phyloP scores from a whole-genome alignment of 306 rosid species.

The Corylus avellana region DNA sequence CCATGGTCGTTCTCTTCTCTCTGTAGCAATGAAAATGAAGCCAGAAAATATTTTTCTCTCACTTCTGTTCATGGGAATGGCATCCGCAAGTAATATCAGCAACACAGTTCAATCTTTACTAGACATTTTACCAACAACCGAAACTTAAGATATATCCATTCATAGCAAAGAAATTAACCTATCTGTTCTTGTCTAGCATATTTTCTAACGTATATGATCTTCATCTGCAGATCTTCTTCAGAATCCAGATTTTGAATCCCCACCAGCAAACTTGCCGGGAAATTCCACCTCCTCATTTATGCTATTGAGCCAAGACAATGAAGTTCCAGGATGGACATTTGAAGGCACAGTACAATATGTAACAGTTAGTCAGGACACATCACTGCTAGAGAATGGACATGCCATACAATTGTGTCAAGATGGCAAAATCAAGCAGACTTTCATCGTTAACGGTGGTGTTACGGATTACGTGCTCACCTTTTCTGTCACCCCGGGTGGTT shows the following conservation, averaged over 20 bases:
- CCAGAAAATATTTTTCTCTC: conserved; percentile 15
- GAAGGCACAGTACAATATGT: conserved; percentile 30
- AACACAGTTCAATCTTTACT: background rate
- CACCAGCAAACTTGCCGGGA: conserved; percentile 28
- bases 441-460: conserved; percentile 9
- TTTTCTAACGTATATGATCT: background rate
- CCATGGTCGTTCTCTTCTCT: background rate
- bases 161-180: background rate
- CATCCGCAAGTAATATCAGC: conserved; percentile 37
- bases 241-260: conserved; percentile 40
- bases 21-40: conserved; percentile 12
- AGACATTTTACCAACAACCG: background rate
- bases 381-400: conserved; percentile 34
- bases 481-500: conserved; percentile 9
- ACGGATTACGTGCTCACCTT: conserved; percentile 33
- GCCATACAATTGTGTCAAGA: conserved; percentile 30
- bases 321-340: conserved; percentile 40
- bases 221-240: conserved; percentile 31
- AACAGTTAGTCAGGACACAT: conserved; percentile 19
- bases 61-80: conserved; percentile 20
- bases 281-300: conserved; percentile 13
- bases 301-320: conserved; percentile 23
- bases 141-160: background rate
- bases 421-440: conserved; percentile 41
- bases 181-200: background rate